These are phyloP conservation scores for Brassica carinata DNA, from an alignment of 345 rosid genomes.

Conservation along the genomic window DNA sequence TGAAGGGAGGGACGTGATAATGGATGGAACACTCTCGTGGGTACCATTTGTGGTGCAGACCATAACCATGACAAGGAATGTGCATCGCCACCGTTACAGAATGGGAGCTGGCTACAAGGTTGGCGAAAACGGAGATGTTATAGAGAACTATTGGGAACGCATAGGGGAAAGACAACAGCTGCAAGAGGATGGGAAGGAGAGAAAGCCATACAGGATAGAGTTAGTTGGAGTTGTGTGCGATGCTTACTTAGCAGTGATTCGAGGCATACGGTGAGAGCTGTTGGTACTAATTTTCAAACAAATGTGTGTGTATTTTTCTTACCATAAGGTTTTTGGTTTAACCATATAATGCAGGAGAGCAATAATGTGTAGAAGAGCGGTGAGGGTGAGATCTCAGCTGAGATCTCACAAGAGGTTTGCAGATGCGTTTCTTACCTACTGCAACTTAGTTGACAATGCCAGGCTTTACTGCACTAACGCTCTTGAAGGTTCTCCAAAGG, in stretches of 20 bases:
- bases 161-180: constrained; percentile 60
- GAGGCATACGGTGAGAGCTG: constrained; percentile 78
- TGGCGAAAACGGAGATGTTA: constrained; percentile 62
- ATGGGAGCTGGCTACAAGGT: constrained; percentile 88
- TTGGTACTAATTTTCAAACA: neutral
- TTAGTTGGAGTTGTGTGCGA: constrained; percentile 95
- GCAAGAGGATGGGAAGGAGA: constrained; percentile 52
- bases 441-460: constrained; percentile 84
- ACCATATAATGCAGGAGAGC: constrained; percentile 71
- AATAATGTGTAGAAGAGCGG: constrained; percentile 86
- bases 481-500: constrained; percentile 86
- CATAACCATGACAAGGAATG: constrained; percentile 88
- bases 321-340: constrained; percentile 11
- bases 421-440: constrained; percentile 73
- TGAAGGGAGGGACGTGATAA: constrained; percentile 92
- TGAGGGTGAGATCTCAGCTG: constrained; percentile 82
- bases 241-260: constrained; percentile 85
- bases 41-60: constrained; percentile 93
- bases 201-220: constrained; percentile 94
- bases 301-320: neutral
- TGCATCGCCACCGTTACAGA: constrained; percentile 81
- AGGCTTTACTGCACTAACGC: constrained; percentile 87
- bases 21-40: constrained; percentile 99
- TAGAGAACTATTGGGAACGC: constrained; percentile 88
- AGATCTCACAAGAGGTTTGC: constrained; percentile 95